phyloP scores from a whole-genome alignment of 2,329 filamentous ascomycete genomes.

The Alternaria gaisen region DNA sequence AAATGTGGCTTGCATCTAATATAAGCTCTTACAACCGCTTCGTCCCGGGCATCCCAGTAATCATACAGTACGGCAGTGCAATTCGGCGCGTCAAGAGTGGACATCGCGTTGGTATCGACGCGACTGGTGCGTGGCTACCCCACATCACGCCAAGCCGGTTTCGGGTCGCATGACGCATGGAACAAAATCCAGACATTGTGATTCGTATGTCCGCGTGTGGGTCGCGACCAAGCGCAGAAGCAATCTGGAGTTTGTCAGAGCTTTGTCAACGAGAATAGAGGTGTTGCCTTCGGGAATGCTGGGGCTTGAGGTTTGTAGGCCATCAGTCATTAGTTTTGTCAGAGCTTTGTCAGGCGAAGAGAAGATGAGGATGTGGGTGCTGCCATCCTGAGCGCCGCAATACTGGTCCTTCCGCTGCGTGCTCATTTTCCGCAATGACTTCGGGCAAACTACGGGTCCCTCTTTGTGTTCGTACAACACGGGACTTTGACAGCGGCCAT shows the following conservation, averaged over 20 bases:
- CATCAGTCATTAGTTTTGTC: constrained; percentile 12
- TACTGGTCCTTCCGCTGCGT: background rate
- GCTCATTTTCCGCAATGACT: background rate
- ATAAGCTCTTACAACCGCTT: constrained; percentile 2
- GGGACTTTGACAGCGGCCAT: background rate
- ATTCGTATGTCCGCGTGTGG: constrained; percentile 21
- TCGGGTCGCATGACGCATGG: constrained; percentile 18
- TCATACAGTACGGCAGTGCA: constrained; percentile 26
- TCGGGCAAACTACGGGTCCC: background rate
- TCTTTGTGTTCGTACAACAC: background rate
- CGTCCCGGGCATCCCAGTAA: background rate
- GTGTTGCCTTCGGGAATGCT: too few relatives aligned
- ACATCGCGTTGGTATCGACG: background rate
- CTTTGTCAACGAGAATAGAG: constrained; percentile 19
- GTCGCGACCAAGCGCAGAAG: background rate
- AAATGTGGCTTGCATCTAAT: constrained; percentile 3
- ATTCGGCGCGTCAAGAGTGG: constrained; percentile 23
- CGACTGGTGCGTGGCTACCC: constrained; percentile 28
- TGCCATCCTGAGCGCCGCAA: background rate
- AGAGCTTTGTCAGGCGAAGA: constrained; percentile 22
- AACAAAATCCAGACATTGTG: constrained; percentile 4
- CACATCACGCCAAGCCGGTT: constrained; percentile 31
- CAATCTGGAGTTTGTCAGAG: constrained; percentile 19
- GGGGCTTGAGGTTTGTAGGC: too few relatives aligned
- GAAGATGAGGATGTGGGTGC: background rate